These are phyloP conservation scores for Tuber umbilicatum DNA, from an alignment of 495 filamentous ascomycete genomes.

Conservation along the genomic window DNA sequence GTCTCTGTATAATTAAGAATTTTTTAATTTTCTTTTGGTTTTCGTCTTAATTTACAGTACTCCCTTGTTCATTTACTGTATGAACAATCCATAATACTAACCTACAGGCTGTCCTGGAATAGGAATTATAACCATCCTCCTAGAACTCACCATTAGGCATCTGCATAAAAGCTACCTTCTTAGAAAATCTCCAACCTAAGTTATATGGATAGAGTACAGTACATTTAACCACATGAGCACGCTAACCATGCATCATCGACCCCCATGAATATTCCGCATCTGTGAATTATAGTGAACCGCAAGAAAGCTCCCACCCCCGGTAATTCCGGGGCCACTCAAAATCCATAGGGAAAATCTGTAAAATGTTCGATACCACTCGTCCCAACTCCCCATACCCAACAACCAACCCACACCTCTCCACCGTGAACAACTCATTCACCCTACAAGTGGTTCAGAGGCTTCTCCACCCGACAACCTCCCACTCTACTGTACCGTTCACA, in stretches of 20 bases:
- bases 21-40: no score
- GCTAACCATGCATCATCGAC: neutral
- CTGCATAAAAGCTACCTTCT: no score
- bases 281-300: neutral
- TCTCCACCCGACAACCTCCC: neutral
- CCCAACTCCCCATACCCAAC: neutral
- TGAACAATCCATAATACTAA: no score
- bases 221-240: neutral
- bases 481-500: no score
- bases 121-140: no score
- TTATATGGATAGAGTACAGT: neutral
- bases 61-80: no score
- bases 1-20: no score
- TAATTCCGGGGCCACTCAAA: neutral
- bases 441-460: neutral
- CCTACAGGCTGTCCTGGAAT: no score
- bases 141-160: no score
- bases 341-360: neutral
- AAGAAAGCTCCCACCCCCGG: neutral
- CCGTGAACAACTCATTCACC: neutral
- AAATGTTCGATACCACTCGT: neutral
- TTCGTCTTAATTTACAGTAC: no score
- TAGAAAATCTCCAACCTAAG: no score
- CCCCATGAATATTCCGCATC: neutral
- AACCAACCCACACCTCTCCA: neutral